A percentile compares a stretch with the other conserved stretches of the same genome.
These are phyloP conservation scores for Spatholobus suberectus DNA, from an alignment of 306 rosid species.

Conservation along the genomic window DNA sequence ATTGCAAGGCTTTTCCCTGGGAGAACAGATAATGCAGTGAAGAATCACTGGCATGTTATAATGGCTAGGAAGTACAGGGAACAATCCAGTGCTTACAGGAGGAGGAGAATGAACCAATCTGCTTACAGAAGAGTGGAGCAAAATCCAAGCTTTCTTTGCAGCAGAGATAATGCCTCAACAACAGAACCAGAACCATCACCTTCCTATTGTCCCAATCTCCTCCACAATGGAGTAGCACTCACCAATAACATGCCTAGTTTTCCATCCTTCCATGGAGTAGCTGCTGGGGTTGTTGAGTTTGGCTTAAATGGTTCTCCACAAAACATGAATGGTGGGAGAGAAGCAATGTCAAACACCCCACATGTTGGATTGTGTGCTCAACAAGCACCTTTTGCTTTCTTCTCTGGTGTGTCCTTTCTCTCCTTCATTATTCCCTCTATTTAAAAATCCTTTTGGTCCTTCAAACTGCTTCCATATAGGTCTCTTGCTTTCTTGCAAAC, in stretches of 20 bases:
- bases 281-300: constrained; percentile 44
- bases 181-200: constrained; percentile 25
- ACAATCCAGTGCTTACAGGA: constrained; percentile 78
- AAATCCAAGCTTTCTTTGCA: constrained; percentile 48
- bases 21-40: constrained; percentile 94
- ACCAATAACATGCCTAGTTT: constrained; percentile 25
- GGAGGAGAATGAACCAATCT: constrained; percentile 75
- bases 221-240: constrained; percentile 29
- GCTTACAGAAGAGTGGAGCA: constrained; percentile 60
- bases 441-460: not conserved
- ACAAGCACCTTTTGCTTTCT: constrained; percentile 57
- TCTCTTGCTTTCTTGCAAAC: not conserved
- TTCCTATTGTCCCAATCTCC: constrained; percentile 37
- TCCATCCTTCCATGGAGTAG: constrained; percentile 43
- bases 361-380: constrained; percentile 39
- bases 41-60: constrained; percentile 98
- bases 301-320: constrained; percentile 44
- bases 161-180: constrained; percentile 23
- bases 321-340: constrained; percentile 52
- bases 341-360: constrained; percentile 48
- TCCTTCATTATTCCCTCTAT: not conserved
- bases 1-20: constrained; percentile 95
- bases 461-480: not conserved
- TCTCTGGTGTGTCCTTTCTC: constrained; percentile 57
- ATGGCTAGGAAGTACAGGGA: constrained; percentile 95